Evolutionary conservation across 306 rosid species (phyloP).

Genomic region (Pueraria montana): DNA sequence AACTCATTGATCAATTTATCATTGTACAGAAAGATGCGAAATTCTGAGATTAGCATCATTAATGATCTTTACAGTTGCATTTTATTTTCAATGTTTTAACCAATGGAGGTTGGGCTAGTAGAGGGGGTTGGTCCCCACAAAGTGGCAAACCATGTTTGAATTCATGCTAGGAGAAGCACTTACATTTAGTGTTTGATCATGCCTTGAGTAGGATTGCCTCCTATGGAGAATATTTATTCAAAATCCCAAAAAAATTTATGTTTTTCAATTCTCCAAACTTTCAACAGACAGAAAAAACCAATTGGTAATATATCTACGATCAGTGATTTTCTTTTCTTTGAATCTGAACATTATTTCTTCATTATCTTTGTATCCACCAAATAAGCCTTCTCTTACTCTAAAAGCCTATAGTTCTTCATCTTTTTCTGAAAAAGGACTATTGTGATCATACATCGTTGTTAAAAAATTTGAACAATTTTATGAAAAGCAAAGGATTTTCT

Average conservation of each 20-base stretch:
- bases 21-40: not conserved
- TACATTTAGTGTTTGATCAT: not conserved
- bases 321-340: not conserved
- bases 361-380: not conserved
- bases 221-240: not conserved
- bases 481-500: not conserved
- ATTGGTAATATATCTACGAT: no score
- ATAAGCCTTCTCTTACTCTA: not conserved
- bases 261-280: conserved; percentile 13
- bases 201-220: not conserved
- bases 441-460: conserved; percentile 2
- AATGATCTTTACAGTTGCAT: conserved; percentile 9
- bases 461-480: not conserved
- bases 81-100: not conserved
- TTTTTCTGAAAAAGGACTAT: not conserved
- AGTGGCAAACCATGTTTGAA: no score
- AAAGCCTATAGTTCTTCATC: not conserved
- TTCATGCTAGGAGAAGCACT: not conserved
- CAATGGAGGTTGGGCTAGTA: not conserved
- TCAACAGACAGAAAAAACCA: no score
- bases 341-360: not conserved
- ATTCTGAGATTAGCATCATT: conserved; percentile 13
- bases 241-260: not conserved
- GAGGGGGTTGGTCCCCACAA: not conserved
- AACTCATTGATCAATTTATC: conserved; percentile 3